Conservation (phyloP, 2,329 filamentous ascomycete genomes). For the Penicillium sp. region DNA sequence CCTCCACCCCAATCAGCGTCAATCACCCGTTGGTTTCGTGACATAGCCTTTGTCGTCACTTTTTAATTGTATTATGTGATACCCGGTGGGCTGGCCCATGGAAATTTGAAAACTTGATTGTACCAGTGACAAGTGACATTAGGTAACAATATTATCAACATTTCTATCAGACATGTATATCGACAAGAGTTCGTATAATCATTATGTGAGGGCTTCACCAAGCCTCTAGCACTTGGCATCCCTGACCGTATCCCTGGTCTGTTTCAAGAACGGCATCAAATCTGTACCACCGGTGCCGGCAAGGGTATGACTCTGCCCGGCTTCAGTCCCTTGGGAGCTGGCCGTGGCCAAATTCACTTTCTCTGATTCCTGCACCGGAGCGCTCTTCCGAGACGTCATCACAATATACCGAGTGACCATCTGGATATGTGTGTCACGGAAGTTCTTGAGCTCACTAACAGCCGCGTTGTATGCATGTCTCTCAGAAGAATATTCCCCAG, state of each 20-base stretch:
- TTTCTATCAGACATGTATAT: not conserved
- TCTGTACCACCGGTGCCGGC: conserved; percentile 55
- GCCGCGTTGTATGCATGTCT: conserved; percentile 48
- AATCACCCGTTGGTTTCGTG: not conserved
- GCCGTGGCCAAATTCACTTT: conserved; percentile 48
- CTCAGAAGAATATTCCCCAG: conserved; percentile 36
- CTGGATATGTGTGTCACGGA: conserved; percentile 55
- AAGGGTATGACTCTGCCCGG: conserved; percentile 38
- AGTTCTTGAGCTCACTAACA: conserved; percentile 46
- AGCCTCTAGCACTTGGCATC: conserved; percentile 37
- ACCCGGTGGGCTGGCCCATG: not conserved
- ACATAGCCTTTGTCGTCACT: not conserved
- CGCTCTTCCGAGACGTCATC: conserved; percentile 36
- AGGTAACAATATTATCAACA: conserved; percentile 1
- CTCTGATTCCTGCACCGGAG: conserved; percentile 13
- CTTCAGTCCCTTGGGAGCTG: conserved; percentile 40
- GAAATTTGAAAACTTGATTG: not conserved
- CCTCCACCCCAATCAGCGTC: too few relatives aligned
- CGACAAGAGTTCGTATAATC: conserved; percentile 1
- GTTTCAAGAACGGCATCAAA: conserved; percentile 55
- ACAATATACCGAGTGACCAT: conserved; percentile 58
- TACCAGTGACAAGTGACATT: not conserved
- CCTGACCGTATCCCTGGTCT: conserved; percentile 54
- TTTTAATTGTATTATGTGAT: not conserved
- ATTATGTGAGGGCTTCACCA: not conserved